phyloP scores from a whole-genome alignment of 176 grass and related monocot genomes.

The Pontederia crassipes region DNA sequence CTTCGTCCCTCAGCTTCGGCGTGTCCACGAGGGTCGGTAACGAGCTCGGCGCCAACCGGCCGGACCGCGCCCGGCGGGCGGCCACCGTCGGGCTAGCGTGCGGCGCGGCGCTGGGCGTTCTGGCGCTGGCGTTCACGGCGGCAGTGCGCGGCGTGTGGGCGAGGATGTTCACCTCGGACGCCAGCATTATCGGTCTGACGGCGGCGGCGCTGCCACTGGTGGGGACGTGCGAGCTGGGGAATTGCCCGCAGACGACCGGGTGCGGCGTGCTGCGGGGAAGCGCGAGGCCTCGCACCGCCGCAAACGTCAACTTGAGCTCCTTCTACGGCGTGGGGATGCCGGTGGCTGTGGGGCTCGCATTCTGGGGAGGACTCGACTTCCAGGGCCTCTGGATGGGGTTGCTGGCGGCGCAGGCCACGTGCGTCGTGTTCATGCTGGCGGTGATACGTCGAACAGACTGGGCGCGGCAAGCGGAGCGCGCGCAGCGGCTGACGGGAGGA shows the following conservation, averaged over 20 bases:
- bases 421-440: slow-evolving; percentile 54
- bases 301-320: slow-evolving; percentile 47
- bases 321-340: slow-evolving; percentile 87
- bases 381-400: slow-evolving; percentile 65
- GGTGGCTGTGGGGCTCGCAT: slow-evolving; percentile 52
- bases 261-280: slow-evolving; percentile 76
- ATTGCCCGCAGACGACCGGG: slow-evolving; percentile 4
- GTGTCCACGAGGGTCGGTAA: slow-evolving; percentile 73
- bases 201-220: slow-evolving; percentile 56
- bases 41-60: slow-evolving; percentile 61
- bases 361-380: slow-evolving; percentile 53
- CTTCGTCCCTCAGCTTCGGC: slow-evolving; percentile 64
- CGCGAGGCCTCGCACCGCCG: slow-evolving; percentile 39
- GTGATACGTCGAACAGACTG: slow-evolving; percentile 48
- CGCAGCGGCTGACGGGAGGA: slow-evolving; percentile 28
- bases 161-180: slow-evolving; percentile 55
- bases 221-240: slow-evolving; percentile 75
- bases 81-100: slow-evolving; percentile 37
- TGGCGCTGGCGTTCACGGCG: slow-evolving; percentile 38
- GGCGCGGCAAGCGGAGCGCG: slow-evolving; percentile 36
- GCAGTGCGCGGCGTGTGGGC: slow-evolving; percentile 53
- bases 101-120: slow-evolving; percentile 36
- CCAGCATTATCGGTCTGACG: slow-evolving; percentile 32
- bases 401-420: slow-evolving; percentile 66
- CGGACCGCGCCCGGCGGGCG: slow-evolving; percentile 40